phyloP scores from a whole-genome alignment of 306 rosid species.

The Acacia acuminata region DNA sequence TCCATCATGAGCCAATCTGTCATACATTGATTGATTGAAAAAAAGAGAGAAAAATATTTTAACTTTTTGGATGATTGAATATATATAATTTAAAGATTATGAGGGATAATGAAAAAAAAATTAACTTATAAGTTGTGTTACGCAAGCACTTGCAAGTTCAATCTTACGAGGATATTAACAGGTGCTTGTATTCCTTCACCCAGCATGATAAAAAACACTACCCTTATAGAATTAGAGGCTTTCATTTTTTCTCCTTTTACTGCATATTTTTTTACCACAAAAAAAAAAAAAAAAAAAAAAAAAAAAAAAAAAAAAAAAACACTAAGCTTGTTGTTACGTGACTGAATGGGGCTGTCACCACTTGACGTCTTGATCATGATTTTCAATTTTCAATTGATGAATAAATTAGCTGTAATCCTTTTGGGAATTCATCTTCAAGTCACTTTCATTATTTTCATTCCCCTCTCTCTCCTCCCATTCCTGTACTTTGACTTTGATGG shows the following conservation, averaged over 20 bases:
- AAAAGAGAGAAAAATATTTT: no score
- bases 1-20: no score
- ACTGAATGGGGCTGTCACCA: slow-evolving; percentile 45
- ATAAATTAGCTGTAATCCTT: background rate
- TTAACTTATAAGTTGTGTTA: no score
- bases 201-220: background rate
- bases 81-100: no score
- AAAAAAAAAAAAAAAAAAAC: background rate
- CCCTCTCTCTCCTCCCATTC: slow-evolving; percentile 23
- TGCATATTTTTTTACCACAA: background rate
- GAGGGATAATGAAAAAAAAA: no score
- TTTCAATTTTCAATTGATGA: slow-evolving; percentile 19
- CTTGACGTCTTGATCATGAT: slow-evolving; percentile 45
- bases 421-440: background rate
- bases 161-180: no score
- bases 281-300: background rate
- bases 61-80: no score
- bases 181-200: no score
- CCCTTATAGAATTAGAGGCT: background rate
- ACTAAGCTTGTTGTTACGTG: slow-evolving; percentile 30
- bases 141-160: no score
- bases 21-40: no score
- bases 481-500: slow-evolving; percentile 30
- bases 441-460: background rate
- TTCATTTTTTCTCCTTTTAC: background rate